These are phyloP conservation scores for Alloteropsis semialata DNA, from an alignment of 176 grass and related monocot genomes.

Conservation along the genomic window DNA sequence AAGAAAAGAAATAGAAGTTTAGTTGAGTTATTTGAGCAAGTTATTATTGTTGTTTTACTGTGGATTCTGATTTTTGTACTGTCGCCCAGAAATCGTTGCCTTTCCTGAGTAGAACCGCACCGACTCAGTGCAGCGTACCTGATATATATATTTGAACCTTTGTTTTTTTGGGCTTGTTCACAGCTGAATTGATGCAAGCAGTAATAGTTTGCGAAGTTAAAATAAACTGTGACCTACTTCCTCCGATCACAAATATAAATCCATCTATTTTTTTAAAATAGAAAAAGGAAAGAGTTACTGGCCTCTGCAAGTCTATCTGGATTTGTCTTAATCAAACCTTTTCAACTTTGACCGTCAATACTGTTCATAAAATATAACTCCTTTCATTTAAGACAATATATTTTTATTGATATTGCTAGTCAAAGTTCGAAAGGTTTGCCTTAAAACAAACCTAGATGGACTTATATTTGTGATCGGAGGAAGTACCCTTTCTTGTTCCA, in stretches of 20 bases:
- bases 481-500: background rate
- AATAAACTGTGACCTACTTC: background rate
- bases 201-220: background rate
- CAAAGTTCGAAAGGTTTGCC: background rate
- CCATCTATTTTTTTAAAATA: too few relatives aligned
- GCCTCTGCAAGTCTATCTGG: background rate
- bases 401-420: background rate
- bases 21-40: background rate
- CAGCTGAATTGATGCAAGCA: background rate
- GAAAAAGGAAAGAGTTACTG: too few relatives aligned
- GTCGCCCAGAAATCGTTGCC: background rate
- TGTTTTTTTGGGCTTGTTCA: background rate
- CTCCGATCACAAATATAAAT: background rate
- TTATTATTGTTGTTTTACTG: background rate
- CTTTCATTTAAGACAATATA: background rate
- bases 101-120: background rate
- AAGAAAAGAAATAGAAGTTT: background rate
- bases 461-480: background rate
- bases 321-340: background rate
- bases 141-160: background rate
- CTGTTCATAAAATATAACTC: background rate
- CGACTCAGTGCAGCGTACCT: background rate
- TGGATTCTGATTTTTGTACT: background rate
- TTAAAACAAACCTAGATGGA: background rate
- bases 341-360: background rate